Evolutionary conservation across 139 green algal genomes (phyloP).

Genomic region (Micromonas pusilla): DNA sequence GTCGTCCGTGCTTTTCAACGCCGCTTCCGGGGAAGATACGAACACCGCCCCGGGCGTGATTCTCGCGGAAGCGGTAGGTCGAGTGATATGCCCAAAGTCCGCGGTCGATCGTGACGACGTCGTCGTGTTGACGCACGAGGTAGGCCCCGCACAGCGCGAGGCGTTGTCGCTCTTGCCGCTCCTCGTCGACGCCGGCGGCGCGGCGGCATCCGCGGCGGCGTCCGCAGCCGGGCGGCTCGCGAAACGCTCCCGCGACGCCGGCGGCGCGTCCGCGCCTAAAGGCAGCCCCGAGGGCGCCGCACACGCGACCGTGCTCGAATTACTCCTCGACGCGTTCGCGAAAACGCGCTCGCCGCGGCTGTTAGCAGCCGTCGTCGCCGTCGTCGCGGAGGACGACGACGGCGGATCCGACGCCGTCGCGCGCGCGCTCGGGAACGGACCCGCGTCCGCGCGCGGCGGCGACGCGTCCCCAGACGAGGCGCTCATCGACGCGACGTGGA

Average conservation of each 20-base stretch:
- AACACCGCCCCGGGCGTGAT: too few species aligned
- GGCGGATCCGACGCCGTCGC: neutral
- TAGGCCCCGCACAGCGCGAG: neutral
- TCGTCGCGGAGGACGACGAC: neutral
- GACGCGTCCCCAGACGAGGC: neutral
- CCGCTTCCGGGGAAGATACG: too few species aligned
- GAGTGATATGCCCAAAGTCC: neutral
- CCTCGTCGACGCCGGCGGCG: neutral
- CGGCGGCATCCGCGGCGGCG: too few species aligned
- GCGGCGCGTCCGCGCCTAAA: neutral
- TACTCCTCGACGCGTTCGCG: neutral
- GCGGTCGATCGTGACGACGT: neutral
- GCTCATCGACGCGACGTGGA: neutral
- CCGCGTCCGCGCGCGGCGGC: too few species aligned
- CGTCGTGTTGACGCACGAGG: too few species aligned
- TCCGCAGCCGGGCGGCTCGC: neutral
- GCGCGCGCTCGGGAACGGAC: neutral
- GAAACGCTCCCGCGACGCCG: neutral
- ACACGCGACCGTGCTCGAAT: neutral
- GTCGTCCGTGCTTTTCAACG: too few species aligned
- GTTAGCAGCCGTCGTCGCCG: neutral
- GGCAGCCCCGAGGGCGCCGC: conserved; percentile 6
- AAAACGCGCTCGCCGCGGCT: neutral
- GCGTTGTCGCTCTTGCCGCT: neutral
- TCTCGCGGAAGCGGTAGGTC: neutral